Base-by-base conservation (phyloP, 441 rosid species). In the Rhodomyrtus psidioides region DNA sequence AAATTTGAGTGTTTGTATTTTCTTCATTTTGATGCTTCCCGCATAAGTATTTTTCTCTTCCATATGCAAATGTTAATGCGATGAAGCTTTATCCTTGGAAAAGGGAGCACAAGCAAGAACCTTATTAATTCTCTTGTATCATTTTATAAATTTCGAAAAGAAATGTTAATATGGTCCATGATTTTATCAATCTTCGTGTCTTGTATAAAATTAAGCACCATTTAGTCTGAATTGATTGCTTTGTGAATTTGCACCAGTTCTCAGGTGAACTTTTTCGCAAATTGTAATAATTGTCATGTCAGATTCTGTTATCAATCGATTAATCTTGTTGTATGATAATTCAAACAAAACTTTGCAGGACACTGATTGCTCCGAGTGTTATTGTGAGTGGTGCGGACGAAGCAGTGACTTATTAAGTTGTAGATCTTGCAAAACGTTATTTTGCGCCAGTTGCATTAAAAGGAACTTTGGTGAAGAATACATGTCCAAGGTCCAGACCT, bases 371-470 rank as follows among this genome's bases (percentile, higher is more conserved):
- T 88, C 88, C 49, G 99, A 92, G 88, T 90, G 94, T 89, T 94
- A 93, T 87, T 97, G 99, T 91, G 95, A 93, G 85, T 98, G 99
- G 99, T 98, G 99, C 85, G 99, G 98, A 84, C 93, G 81, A 87
- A 88, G 89, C 88, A 88, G 85, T 87, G 97, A 97, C 89, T 93
- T 98, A 76, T 87, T 97, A 82, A 92, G 92, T 86, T 98, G 99
- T 89, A 92, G 90, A 84, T 96, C 99, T 55, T 98, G 99, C 89
- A 93, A 93, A 89, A 92, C 75, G 54, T 90, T 91, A 83, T 97
- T 96, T 91, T 98, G 99, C 88, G 86, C 89, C 84, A 91, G 87
- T 84, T 98, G 99, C 90, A 92, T 98, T 84, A 91, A 90, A 91
- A 94, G 95, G 88, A 98, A 98, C 90, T 87, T 97, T 82, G 97